Evolutionary conservation across 148 eudicot species (phyloP).

Genomic region (Heliamphora exappendiculata): DNA sequence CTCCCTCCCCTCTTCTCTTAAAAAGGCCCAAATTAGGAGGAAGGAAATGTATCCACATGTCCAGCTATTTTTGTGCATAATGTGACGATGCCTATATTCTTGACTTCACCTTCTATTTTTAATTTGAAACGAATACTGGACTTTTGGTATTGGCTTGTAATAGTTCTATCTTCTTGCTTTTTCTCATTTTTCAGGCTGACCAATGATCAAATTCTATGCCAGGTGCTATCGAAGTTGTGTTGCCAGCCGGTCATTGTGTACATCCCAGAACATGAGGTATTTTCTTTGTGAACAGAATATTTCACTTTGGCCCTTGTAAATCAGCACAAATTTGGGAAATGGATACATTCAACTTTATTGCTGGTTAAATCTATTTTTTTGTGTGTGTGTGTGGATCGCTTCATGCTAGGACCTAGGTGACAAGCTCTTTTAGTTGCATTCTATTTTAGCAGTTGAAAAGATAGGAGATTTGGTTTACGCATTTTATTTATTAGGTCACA

Average conservation of each 20-base stretch:
- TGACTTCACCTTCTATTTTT: not conserved
- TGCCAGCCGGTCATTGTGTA: slow-evolving; percentile 73
- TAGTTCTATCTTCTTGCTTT: too few relatives aligned
- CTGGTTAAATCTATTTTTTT: not conserved
- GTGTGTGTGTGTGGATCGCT: not conserved
- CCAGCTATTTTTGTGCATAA: not conserved
- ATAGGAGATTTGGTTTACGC: not conserved
- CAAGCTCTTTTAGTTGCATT: not conserved
- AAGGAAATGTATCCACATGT: not conserved
- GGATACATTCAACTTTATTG: not conserved
- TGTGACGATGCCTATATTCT: not conserved
- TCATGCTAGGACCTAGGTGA: not conserved
- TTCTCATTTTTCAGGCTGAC: slow-evolving; percentile 8
- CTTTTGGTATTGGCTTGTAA: not conserved
- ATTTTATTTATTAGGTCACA: too few relatives aligned
- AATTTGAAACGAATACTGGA: too few relatives aligned
- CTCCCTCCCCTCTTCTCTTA: not conserved
- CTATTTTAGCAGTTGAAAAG: not conserved
- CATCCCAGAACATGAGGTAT: slow-evolving; percentile 85
- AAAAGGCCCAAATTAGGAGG: not conserved
- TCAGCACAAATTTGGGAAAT: not conserved
- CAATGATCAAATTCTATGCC: slow-evolving; percentile 1
- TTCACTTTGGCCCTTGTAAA: not conserved
- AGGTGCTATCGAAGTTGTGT: slow-evolving; percentile 90
- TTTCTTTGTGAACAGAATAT: not conserved